Evolutionary conservation across 495 filamentous ascomycete species (phyloP).

Genomic region (Pseudotulostoma volvatum): DNA sequence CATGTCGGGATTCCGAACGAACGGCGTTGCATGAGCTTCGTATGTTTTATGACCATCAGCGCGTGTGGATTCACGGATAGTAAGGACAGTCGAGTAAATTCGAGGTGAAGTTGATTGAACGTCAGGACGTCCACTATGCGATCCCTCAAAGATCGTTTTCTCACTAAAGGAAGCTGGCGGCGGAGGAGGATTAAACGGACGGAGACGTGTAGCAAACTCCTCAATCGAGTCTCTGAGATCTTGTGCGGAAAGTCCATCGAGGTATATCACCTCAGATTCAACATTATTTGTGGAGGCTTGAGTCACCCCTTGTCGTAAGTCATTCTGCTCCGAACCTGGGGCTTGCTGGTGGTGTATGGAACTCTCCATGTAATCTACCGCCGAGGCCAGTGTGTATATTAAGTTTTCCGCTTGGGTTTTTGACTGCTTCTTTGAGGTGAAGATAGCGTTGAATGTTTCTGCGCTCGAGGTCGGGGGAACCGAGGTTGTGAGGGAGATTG

Average conservation of each 20-base stretch:
- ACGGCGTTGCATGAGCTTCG: constrained; percentile 30
- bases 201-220: constrained; percentile 41
- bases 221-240: constrained; percentile 31
- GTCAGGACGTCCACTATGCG: constrained; percentile 9
- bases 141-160: constrained; percentile 8
- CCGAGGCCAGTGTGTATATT: constrained; percentile 58
- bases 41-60: constrained; percentile 51
- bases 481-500: constrained; percentile 70
- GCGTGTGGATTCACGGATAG: constrained; percentile 61
- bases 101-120: constrained; percentile 27
- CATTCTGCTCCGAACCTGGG: constrained; percentile 31
- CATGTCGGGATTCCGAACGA: constrained; percentile 21
- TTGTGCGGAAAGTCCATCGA: constrained; percentile 17
- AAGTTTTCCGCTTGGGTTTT: constrained; percentile 46
- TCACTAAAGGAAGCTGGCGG: constrained; percentile 44
- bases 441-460: constrained; percentile 67
- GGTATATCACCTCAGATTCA: constrained; percentile 23
- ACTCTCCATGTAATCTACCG: constrained; percentile 55
- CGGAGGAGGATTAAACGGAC: constrained; percentile 66
- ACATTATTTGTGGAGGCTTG: constrained; percentile 28
- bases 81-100: constrained; percentile 59
- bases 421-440: constrained; percentile 35
- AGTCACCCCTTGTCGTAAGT: constrained; percentile 31
- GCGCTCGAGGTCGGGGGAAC: constrained; percentile 55
- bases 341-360: constrained; percentile 30